phyloP scores from a whole-genome alignment of 352 stramenopile species.

The Phytophthora fragariaefolia region DNA sequence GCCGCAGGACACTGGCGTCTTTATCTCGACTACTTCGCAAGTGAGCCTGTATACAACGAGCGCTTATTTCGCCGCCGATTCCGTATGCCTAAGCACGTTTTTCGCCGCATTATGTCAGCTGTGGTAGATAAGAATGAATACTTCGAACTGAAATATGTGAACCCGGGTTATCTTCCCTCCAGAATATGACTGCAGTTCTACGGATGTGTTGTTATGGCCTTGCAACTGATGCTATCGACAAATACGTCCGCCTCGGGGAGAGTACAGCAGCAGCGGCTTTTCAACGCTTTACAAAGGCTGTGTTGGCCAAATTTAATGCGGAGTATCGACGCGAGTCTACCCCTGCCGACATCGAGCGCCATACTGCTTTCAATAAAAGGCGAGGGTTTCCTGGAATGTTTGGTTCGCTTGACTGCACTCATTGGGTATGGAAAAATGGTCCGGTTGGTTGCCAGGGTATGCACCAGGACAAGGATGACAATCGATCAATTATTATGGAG shows the following conservation, averaged over 20 bases:
- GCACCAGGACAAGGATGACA: slow-evolving; percentile 11
- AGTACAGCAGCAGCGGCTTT: slow-evolving; percentile 18
- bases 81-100: background rate
- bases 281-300: slow-evolving; percentile 3
- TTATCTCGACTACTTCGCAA: too few relatives aligned
- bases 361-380: background rate
- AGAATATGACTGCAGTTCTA: slow-evolving; percentile 25
- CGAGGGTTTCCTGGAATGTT: slow-evolving; percentile 37
- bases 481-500: slow-evolving; percentile 13
- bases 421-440: slow-evolving; percentile 43
- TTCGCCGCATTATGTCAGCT: background rate
- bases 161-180: slow-evolving; percentile 14
- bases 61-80: background rate
- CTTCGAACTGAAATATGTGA: background rate
- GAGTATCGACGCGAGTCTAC: slow-evolving; percentile 27
- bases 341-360: slow-evolving; percentile 9
- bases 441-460: slow-evolving; percentile 12
- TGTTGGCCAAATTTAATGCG: slow-evolving; percentile 14
- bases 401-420: slow-evolving; percentile 35
- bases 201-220: slow-evolving; percentile 25
- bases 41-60: background rate
- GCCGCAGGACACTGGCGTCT: too few relatives aligned
- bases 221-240: slow-evolving; percentile 18
- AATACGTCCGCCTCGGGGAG: slow-evolving; percentile 18
- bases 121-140: background rate